These are phyloP conservation scores for Lachnum nothofagi DNA, from an alignment of 2,329 filamentous ascomycete genomes.

Conservation along the genomic window DNA sequence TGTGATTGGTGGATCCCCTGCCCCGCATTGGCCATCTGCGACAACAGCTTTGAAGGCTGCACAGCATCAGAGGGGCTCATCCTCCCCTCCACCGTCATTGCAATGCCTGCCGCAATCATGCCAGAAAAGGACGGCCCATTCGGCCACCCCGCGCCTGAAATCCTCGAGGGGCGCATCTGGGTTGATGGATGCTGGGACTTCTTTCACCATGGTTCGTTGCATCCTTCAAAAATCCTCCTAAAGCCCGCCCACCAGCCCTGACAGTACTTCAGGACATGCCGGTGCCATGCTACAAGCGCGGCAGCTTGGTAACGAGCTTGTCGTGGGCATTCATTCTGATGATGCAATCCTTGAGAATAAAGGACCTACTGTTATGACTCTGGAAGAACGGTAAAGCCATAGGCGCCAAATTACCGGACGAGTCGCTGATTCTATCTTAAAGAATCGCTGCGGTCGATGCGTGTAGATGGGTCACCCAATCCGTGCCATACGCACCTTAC, in stretches of 20 bases:
- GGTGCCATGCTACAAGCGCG: constrained; percentile 95
- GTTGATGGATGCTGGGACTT: constrained; percentile 99
- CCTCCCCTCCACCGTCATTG: not conserved
- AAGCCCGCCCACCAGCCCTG: not conserved
- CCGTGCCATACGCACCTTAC: constrained; percentile 82
- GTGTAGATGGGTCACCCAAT: constrained; percentile 87
- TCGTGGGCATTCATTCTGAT: constrained; percentile 91
- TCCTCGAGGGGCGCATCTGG: constrained; percentile 73
- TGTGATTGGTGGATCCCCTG: not conserved
- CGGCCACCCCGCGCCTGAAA: constrained; percentile 29
- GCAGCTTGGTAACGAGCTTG: constrained; percentile 80
- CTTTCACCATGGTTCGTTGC: constrained; percentile 76
- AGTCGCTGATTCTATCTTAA: constrained; percentile 29
- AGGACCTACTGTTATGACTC: constrained; percentile 93
- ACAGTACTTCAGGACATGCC: constrained; percentile 66
- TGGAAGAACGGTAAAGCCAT: constrained; percentile 67
- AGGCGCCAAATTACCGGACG: constrained; percentile 17
- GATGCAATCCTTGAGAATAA: constrained; percentile 95
- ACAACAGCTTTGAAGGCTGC: not conserved
- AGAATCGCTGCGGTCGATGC: constrained; percentile 86
- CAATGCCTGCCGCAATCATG: constrained; percentile 1
- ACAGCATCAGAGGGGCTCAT: not conserved
- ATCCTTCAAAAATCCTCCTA: constrained; percentile 1
- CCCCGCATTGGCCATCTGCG: constrained; percentile 1
- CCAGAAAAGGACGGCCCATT: constrained; percentile 23